Percentiles rank a stretch among this genome's conserved stretches.
These are phyloP conservation scores for Trichoderma semiorbis DNA, from an alignment of 2,329 filamentous ascomycete species.

Conservation along the genomic window DNA sequence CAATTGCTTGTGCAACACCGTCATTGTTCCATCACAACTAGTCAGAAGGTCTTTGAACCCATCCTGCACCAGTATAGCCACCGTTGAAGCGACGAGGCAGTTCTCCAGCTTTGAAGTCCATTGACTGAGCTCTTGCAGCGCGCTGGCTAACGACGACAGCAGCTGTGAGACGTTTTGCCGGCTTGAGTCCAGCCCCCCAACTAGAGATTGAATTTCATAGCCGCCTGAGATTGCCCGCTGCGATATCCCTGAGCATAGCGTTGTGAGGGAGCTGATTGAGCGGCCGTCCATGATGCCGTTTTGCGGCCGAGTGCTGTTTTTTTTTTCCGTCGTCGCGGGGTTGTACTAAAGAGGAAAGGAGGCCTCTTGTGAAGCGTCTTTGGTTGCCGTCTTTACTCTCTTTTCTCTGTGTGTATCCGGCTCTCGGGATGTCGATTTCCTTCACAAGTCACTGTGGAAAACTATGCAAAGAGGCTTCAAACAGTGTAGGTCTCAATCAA, in stretches of 20 bases:
- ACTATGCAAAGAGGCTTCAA: not conserved
- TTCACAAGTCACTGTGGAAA: not conserved
- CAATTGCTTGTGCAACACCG: constrained; percentile 34
- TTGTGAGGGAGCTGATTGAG: constrained; percentile 33
- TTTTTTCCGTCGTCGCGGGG: not conserved
- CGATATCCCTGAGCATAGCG: constrained; percentile 30
- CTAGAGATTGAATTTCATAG: constrained; percentile 30
- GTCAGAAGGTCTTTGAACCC: constrained; percentile 28
- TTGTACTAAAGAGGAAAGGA: not conserved
- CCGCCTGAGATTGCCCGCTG: constrained; percentile 30
- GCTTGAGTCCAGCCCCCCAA: constrained; percentile 19
- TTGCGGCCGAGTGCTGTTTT: not conserved
- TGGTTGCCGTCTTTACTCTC: not conserved
- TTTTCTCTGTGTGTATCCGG: not conserved
- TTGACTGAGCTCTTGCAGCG: constrained; percentile 28
- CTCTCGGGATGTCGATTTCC: not conserved
- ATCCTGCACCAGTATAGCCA: constrained; percentile 32
- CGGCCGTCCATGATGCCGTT: constrained; percentile 32
- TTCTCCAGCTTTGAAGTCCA: constrained; percentile 26
- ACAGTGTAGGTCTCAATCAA: not conserved
- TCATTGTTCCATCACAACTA: constrained; percentile 30
- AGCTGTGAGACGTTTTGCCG: constrained; percentile 23
- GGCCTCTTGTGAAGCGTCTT: not conserved
- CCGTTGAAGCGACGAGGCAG: constrained; percentile 25
- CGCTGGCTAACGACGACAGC: constrained; percentile 24